Evolutionary conservation across 1,284 basidiomycete species (phyloP), one percentile per base, ranked within the genome.

Genomic region (Trichosporon faecale): DNA sequence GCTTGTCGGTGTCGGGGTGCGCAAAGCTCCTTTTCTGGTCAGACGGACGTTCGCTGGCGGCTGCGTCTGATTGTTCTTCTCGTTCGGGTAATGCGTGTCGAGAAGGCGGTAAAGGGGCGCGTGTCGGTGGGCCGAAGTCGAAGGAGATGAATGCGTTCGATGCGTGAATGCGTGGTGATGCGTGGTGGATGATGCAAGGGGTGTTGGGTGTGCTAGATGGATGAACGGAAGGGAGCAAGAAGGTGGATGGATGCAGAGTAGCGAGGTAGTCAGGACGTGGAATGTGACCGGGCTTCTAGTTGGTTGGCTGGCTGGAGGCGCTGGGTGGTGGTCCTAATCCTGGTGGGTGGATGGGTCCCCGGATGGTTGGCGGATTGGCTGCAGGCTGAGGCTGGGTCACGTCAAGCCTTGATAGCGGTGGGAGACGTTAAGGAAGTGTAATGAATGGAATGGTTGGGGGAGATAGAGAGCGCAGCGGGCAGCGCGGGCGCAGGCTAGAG

Each of bases 211-310:
- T 44, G 40, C 40, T 44, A n/a, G 55, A 18, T n/a, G 57, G 33
- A 31, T 61, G 57, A n/a, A 33, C 57, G 57, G n/a, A 12, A 61
- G 33, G 27, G 57, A 61, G 57, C 57, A 61, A 61, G 57, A 61
- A 61, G 57, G 57, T 31, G 57, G 57, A 61, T 61, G 57, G 57
- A 61, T 61, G 57, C 29, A 33, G 29, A 33, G 29, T 12, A 61
- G 57, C 57, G 57, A 31, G 52, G 57, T 31, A 61, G 57, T n/a
- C 57, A 61, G 57, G 57, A 61, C 57, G 57, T 61, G 57, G 57
- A 61, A 61, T 61, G 57, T 61, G 57, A 31, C 57, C 29, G 29
- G 57, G 57, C 57, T 61, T 31, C 57, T 31, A 31, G 57, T 61
- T 61, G 57, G 57, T 61, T 31, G 57, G 29, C 29, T 61, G 27